Conservation (phyloP, 2,329 filamentous ascomycete species). For the Trichophyton simii region DNA sequence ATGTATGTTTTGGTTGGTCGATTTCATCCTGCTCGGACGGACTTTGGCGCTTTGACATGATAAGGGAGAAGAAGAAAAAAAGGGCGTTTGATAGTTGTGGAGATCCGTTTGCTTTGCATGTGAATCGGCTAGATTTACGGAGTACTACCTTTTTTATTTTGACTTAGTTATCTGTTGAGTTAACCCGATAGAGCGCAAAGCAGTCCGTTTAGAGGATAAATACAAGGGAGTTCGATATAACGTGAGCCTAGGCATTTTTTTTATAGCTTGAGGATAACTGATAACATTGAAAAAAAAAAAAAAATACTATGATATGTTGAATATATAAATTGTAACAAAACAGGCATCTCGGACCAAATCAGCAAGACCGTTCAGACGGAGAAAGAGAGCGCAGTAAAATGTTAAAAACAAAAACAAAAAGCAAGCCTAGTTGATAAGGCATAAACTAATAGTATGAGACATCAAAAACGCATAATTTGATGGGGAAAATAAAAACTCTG, state of each 20-base stretch:
- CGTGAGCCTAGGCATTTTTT: not conserved
- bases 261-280: not conserved
- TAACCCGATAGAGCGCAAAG: too few species aligned
- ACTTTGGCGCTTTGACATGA: too few species aligned
- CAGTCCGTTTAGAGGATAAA: too few species aligned
- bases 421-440: constrained; percentile 4
- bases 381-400: not conserved
- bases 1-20: not conserved
- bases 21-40: too few species aligned
- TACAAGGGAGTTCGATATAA: not conserved
- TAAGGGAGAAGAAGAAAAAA: too few species aligned
- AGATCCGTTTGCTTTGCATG: too few species aligned
- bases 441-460: not conserved
- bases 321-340: not conserved
- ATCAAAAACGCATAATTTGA: too few species aligned
- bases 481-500: not conserved
- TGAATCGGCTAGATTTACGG: too few species aligned
- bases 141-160: too few species aligned
- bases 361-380: not conserved
- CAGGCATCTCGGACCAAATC: not conserved
- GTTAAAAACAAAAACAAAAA: not conserved
- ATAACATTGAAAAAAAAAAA: not conserved
- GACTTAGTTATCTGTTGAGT: too few species aligned
- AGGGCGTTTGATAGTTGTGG: too few species aligned
- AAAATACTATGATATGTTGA: not conserved